Conservation (phyloP, 1,284 basidiomycete species). For the Fomitopsis palustris region DNA sequence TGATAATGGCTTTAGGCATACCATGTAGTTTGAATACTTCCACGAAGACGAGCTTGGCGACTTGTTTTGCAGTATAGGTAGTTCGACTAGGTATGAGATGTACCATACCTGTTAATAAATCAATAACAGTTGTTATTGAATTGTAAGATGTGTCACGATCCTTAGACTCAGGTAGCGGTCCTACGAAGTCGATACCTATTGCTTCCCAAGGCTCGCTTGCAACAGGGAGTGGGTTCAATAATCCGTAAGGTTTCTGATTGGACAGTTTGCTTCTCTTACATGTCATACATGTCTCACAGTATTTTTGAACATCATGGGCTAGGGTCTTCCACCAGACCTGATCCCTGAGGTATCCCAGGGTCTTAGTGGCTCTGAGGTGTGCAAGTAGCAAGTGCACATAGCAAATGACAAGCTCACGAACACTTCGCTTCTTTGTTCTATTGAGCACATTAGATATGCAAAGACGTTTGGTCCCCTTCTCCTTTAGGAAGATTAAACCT, state of each 20-base stretch:
- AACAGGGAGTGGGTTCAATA: slow-evolving; percentile 20
- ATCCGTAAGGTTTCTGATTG: slow-evolving; percentile 23
- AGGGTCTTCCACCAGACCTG: slow-evolving; percentile 31
- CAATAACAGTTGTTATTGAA: slow-evolving; percentile 27
- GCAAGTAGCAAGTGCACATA: slow-evolving; percentile 29
- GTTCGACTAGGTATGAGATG: slow-evolving; percentile 24
- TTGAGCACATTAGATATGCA: slow-evolving; percentile 24
- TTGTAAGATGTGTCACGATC: slow-evolving; percentile 5
- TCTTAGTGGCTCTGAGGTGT: slow-evolving; percentile 26
- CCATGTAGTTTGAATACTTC: slow-evolving; percentile 37
- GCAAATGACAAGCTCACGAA: slow-evolving; percentile 24
- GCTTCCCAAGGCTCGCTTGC: slow-evolving; percentile 25
- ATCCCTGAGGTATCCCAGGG: slow-evolving; percentile 21
- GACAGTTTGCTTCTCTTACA: slow-evolving; percentile 23
- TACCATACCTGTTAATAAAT: slow-evolving; percentile 30
- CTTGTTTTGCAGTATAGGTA: slow-evolving; percentile 29
- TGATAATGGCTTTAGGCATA: slow-evolving; percentile 35
- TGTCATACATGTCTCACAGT: slow-evolving; percentile 22
- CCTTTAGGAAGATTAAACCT: slow-evolving; percentile 14
- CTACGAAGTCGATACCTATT: slow-evolving; percentile 36
- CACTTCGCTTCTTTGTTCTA: slow-evolving; percentile 11
- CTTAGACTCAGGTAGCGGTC: slow-evolving; percentile 34
- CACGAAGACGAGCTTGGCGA: slow-evolving; percentile 37
- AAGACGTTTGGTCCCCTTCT: slow-evolving; percentile 10
- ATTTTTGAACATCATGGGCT: slow-evolving; percentile 19